phyloP scores from a whole-genome alignment of 177 flowering plant species.

The Vitis hybrid region DNA sequence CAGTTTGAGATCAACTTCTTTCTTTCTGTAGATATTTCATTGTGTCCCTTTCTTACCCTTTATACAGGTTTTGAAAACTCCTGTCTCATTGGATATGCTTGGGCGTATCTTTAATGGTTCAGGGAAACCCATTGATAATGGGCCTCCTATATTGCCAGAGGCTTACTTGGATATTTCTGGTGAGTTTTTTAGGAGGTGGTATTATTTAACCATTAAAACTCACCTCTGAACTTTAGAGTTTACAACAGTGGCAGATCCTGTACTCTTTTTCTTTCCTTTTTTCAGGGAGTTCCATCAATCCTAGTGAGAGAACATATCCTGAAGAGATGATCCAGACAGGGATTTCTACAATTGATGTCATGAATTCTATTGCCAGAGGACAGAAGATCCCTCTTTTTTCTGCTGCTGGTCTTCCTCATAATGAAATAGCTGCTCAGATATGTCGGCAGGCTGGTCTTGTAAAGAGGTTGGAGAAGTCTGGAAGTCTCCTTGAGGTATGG shows the following conservation, averaged over 20 bases:
- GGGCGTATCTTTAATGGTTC: slow-evolving; percentile 99
- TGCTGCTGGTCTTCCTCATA: slow-evolving; percentile 99
- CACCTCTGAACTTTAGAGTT: not conserved
- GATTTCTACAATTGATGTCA: slow-evolving; percentile 96
- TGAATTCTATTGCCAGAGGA: slow-evolving; percentile 98
- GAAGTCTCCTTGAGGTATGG: slow-evolving; percentile 69
- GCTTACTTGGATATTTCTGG: slow-evolving; percentile 99
- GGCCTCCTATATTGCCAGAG: slow-evolving; percentile 96
- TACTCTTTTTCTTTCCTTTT: slow-evolving; percentile 8
- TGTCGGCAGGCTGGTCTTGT: slow-evolving; percentile 99
- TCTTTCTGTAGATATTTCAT: not conserved
- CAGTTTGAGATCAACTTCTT: not conserved
- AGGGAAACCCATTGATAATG: slow-evolving; percentile 98
- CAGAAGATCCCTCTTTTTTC: slow-evolving; percentile 98
- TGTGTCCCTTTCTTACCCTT: not conserved
- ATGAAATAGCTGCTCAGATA: slow-evolving; percentile 98
- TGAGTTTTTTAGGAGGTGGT: slow-evolving; percentile 21
- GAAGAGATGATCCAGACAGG: slow-evolving; percentile 99
- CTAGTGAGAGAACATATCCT: slow-evolving; percentile 97
- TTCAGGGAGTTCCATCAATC: slow-evolving; percentile 94
- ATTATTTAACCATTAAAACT: not conserved
- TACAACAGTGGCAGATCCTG: slow-evolving; percentile 2
- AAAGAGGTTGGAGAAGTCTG: slow-evolving; percentile 83
- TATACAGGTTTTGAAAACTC: slow-evolving; percentile 90
- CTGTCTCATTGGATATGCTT: slow-evolving; percentile 97